These are phyloP conservation scores for Umbelopsis isabellina DNA, from an alignment of 192 early-diverging fungal species.

Conservation along the genomic window DNA sequence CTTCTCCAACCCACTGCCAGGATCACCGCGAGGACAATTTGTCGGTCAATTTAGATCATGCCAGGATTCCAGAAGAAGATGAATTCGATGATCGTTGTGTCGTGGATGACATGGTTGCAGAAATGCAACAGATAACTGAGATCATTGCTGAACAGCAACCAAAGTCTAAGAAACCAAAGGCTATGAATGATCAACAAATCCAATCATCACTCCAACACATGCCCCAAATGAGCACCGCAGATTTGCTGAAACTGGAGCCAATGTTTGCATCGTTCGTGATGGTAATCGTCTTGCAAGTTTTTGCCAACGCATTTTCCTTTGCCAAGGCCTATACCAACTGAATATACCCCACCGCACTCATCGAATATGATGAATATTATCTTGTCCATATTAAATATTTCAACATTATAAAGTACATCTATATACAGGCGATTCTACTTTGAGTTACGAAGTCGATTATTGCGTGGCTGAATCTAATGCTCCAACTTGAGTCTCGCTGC, in stretches of 20 bases:
- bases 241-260: background rate
- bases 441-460: background rate
- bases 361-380: background rate
- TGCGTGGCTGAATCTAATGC: background rate
- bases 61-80: background rate
- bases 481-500: background rate
- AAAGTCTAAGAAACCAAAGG: background rate
- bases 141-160: background rate
- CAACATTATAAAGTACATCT: background rate
- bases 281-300: background rate
- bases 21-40: too few relatives aligned
- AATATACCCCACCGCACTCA: background rate
- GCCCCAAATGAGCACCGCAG: background rate
- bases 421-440: background rate
- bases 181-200: too few relatives aligned
- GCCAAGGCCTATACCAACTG: background rate
- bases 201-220: background rate
- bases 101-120: background rate
- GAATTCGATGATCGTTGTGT: conserved; percentile 5
- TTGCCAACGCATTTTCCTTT: conserved; percentile 7
- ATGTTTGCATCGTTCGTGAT: conserved; percentile 10
- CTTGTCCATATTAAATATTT: background rate
- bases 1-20: too few relatives aligned
- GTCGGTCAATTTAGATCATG: too few relatives aligned
- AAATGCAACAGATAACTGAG: background rate